Evolutionary conservation across 768 basidiomycete species (phyloP), one percentile per base, ranked within the genome.

Genomic region (Amanita phalloides): DNA sequence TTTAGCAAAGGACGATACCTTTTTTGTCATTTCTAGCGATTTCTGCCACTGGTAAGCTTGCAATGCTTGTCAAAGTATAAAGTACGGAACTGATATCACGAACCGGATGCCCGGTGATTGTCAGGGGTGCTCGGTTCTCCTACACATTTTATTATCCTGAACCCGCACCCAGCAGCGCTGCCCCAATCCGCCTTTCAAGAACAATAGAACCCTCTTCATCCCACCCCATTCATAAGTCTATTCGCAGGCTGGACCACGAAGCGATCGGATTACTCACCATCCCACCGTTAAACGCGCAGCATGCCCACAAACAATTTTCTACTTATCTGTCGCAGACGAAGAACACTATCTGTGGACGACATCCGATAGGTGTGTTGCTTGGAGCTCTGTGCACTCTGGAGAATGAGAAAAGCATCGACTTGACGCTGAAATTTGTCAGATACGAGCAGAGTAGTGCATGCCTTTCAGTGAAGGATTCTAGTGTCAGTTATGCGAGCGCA

Each of bases 331-430:
- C 69, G 10, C 68, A 72, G 53, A 94, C 90, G 32, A 80, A 84
- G 68, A 99, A 99, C 68, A 98, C 96, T 0, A 96, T 99, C 42
- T 99, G 96, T 62, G 96, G 96, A 3, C 75, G 96, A 36, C 93
- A 97, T 60, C 92, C 96, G 1, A 97, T 99, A 48, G 90, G 92
- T 0, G 89, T 98, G 4, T 71, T 99, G 2, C 71, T 98, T 13
- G 89, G 89, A 0, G 84, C 90, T 6, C 64, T 97, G 45, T 59
- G 79, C 4, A 67, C 66, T 3, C 62, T 94, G 53, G 79, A 82
- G 64, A 67, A 68, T 45, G 65, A 67, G 28, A 62, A 61, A 51
- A 64, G 43, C 4, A 56, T 59, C 1, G 62, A 65, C 43, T 61
- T 72, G 0, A 71, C 66, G 21, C 64, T 92, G 48, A 79, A 81